Evolutionary conservation across 768 basidiomycete species (phyloP).

Genomic region (Mycena epipterygia): DNA sequence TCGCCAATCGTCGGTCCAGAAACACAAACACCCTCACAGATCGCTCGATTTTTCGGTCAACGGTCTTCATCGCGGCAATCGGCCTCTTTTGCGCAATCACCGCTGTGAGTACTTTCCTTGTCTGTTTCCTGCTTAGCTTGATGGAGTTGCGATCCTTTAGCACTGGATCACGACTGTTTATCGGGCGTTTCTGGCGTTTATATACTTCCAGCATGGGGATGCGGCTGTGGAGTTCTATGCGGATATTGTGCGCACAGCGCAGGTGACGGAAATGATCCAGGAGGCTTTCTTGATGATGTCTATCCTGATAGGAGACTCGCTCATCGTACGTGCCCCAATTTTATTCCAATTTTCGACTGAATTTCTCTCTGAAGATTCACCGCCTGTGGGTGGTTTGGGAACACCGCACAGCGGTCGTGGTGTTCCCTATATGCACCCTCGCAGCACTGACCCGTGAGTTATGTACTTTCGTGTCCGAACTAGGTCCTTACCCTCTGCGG

Average conservation of each 20-base stretch:
- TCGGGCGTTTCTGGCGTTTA: constrained; percentile 27
- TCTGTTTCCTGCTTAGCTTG: not conserved
- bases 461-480: too few relatives aligned
- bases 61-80: constrained; percentile 29
- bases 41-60: constrained; percentile 24
- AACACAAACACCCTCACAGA: not conserved
- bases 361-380: constrained; percentile 16
- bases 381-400: constrained; percentile 36
- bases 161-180: constrained; percentile 32
- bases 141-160: not conserved
- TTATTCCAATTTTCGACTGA: not conserved
- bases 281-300: constrained; percentile 29
- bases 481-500: not conserved
- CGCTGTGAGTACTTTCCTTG: constrained; percentile 5
- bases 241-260: constrained; percentile 13
- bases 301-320: constrained; percentile 31
- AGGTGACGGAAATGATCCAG: constrained; percentile 23
- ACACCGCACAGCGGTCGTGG: constrained; percentile 7
- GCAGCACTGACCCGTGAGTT: constrained; percentile 25
- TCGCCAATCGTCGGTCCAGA: constrained; percentile 10
- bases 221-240: constrained; percentile 19
- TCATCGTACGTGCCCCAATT: constrained; percentile 18
- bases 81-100: constrained; percentile 26
- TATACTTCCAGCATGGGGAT: constrained; percentile 24
- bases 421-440: constrained; percentile 30